Percentiles rank a stretch among this genome's conserved stretches.
phyloP scores from a whole-genome alignment of 1,284 basidiomycete genomes.

The Sanghuangporus weigelae region DNA sequence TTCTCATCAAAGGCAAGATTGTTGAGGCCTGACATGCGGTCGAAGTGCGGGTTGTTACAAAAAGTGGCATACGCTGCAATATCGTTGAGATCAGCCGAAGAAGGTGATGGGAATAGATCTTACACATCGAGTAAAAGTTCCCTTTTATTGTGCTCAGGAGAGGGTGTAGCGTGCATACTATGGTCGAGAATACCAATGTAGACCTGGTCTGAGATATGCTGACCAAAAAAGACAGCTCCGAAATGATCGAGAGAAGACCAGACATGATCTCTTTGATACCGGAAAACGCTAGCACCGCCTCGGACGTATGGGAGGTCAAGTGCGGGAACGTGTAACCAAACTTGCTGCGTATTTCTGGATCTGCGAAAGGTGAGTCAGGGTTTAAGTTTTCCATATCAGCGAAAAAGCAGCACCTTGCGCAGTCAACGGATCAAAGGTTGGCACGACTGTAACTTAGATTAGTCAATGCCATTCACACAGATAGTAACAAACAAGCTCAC shows the following conservation, averaged over 20 bases:
- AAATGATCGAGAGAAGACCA: not conserved
- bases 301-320: not conserved
- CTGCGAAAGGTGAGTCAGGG: no score
- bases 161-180: not conserved
- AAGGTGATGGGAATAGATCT: no score
- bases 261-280: not conserved
- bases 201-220: not conserved
- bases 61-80: conserved; percentile 5
- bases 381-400: no score
- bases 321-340: not conserved
- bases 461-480: not conserved
- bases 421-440: not conserved
- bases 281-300: not conserved
- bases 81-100: no score
- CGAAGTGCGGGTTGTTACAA: conserved; percentile 4
- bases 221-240: not conserved
- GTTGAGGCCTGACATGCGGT: conserved; percentile 1
- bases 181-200: not conserved
- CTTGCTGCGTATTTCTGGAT: not conserved
- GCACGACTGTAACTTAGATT: not conserved
- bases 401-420: no score
- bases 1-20: not conserved
- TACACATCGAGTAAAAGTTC: not conserved
- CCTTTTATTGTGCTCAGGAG: not conserved
- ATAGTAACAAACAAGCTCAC: not conserved